Base-by-base conservation (phyloP, 257 asterid genomes). In the Thymus mandschuricus region DNA sequence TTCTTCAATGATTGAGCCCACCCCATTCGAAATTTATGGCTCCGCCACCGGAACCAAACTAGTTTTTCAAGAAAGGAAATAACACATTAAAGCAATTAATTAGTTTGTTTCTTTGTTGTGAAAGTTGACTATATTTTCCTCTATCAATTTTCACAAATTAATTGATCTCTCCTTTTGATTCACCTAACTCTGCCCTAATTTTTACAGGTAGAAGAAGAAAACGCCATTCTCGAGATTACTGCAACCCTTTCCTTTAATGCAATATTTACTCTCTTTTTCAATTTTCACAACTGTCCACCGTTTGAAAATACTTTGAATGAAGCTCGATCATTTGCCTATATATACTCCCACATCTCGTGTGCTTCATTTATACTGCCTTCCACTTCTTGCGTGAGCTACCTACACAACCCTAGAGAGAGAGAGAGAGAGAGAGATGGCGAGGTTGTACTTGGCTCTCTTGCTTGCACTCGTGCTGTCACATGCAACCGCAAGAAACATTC, bases 401-500 rank as follows among this genome's bases (percentile, higher is more conserved):
- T n/a, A n/a, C n/a, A n/a, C n/a, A n/a, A n/a, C n/a, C n/a, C n/a
- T 48, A 48, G 62, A 43, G 74, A 40, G 72, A 38, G 70, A 54
- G 30, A 38, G 66, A 3, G 63, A 62, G 65, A 57, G 68, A 52
- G 74, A 72, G 75, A 60, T 83, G 90, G 85, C 85, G 54, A 83
- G 73, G 33, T 49, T 79, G 73, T 71, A 49, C 61, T 49, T 74
- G 1, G 44, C 68, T 66, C 58, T 82, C 60, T 51, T 75, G 70
- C 1, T 85, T 43, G 69, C 72, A 69, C 73, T 81, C 5, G 78
- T 72, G 30, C 34, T 81, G 10, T 59, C 77, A 21, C 82, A 81
- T 72, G 79, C 87, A 21, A 70, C 78, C 3, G 88, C 90, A 67
- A 81, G 86, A 74, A 81, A 81, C 69, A 75, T 79, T 70, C 90